Evolutionary conservation across 2,329 filamentous ascomycete genomes (phyloP).

Genomic region (Ophiostoma sp.): DNA sequence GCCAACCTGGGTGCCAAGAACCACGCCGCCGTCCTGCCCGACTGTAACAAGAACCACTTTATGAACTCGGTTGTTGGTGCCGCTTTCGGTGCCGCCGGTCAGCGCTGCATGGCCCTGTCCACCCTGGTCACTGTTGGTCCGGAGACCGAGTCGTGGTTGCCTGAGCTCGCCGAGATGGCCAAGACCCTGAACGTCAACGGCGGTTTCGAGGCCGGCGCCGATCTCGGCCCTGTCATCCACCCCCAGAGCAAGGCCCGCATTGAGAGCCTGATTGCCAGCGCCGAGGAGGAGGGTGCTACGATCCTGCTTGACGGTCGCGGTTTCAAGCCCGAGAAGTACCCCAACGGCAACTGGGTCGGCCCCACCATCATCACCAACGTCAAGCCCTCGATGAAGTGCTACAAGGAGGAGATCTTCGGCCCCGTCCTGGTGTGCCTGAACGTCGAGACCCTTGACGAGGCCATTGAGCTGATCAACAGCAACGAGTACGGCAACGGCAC

Average conservation of each 20-base stretch:
- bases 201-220: constrained; percentile 77
- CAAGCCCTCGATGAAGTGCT: constrained; percentile 78
- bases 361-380: constrained; percentile 83
- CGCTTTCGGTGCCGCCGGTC: constrained; percentile 80
- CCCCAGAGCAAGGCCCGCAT: constrained; percentile 78
- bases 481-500: constrained; percentile 88
- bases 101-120: constrained; percentile 84
- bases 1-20: constrained; percentile 88
- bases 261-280: constrained; percentile 71
- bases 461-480: constrained; percentile 76
- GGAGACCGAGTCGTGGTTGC: constrained; percentile 80
- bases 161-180: constrained; percentile 74
- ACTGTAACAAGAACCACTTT: constrained; percentile 89
- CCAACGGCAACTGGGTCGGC: constrained; percentile 81
- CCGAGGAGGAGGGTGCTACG: constrained; percentile 77
- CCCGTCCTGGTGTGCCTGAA: constrained; percentile 81
- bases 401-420: constrained; percentile 82
- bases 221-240: constrained; percentile 80
- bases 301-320: constrained; percentile 80
- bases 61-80: constrained; percentile 81
- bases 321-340: constrained; percentile 73
- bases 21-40: constrained; percentile 79
- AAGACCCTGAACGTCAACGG: constrained; percentile 73
- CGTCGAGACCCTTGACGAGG: constrained; percentile 74
- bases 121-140: constrained; percentile 76